These are phyloP conservation scores for Chlorophyllum brunneum DNA, from an alignment of 768 basidiomycete species.

Conservation along the genomic window DNA sequence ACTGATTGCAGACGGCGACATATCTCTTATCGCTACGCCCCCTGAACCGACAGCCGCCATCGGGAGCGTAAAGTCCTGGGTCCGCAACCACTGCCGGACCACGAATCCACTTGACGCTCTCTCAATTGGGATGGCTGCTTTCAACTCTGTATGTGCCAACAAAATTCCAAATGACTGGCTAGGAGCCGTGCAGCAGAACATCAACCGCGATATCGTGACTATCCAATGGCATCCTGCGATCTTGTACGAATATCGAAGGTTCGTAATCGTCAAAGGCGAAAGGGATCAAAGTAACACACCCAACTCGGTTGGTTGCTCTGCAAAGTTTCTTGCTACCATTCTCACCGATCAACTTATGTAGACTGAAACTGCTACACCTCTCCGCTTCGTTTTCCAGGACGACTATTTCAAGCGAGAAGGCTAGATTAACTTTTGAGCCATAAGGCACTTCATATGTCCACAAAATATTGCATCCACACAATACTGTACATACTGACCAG, in stretches of 20 bases:
- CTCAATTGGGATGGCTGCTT: conserved; percentile 37
- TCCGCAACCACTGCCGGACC: conserved; percentile 30
- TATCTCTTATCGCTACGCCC: conserved; percentile 53
- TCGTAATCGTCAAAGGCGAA: conserved; percentile 49
- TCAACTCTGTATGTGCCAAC: conserved; percentile 33
- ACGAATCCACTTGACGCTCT: conserved; percentile 38
- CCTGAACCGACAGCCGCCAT: conserved; percentile 21
- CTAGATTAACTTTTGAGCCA: not conserved
- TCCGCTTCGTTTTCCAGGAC: conserved; percentile 56
- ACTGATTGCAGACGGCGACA: conserved; percentile 51
- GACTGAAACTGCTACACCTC: conserved; percentile 52
- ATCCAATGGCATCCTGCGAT: conserved; percentile 65
- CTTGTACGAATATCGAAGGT: conserved; percentile 61
- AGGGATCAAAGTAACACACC: conserved; percentile 23
- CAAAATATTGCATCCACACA: not conserved
- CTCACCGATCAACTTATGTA: conserved; percentile 24
- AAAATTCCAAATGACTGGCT: conserved; percentile 27
- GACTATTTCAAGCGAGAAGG: conserved; percentile 22
- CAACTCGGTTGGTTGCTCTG: conserved; percentile 43
- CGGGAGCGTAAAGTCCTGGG: conserved; percentile 32
- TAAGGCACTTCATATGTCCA: not conserved
- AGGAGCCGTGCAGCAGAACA: conserved; percentile 37
- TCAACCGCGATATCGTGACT: conserved; percentile 42
- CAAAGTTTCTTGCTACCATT: not conserved
- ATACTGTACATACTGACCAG: not conserved